phyloP scores from a whole-genome alignment of 176 grass and related monocot species.

The Eleusine coracana region DNA sequence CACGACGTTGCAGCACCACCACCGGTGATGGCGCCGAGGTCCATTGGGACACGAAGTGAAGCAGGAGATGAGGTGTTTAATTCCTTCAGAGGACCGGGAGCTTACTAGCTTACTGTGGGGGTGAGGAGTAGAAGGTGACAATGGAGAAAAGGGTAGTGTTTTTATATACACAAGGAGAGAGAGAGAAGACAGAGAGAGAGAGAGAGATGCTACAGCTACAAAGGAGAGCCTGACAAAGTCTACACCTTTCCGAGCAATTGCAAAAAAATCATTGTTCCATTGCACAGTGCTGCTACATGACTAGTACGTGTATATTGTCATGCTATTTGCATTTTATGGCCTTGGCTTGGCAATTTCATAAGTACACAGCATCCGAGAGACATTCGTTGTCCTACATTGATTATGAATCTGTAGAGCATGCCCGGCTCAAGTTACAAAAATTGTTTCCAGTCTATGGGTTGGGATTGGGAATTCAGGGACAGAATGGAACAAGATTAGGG shows the following conservation, averaged over 20 bases:
- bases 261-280: constrained; percentile 28
- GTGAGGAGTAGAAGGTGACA: constrained; percentile 34
- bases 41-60: constrained; percentile 26
- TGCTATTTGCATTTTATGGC: constrained; percentile 2
- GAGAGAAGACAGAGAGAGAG: too few relatives aligned
- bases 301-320: constrained; percentile 24
- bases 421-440: not conserved
- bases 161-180: constrained; percentile 37
- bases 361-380: not conserved
- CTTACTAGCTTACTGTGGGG: not conserved
- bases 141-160: constrained; percentile 40
- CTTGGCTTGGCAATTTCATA: constrained; percentile 19
- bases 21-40: not conserved
- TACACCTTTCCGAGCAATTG: constrained; percentile 36
- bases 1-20: not conserved
- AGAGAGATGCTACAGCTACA: not conserved
- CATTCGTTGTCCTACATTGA: constrained; percentile 3
- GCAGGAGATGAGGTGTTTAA: constrained; percentile 14
- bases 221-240: not conserved
- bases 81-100: constrained; percentile 4
- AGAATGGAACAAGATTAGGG: constrained; percentile 8
- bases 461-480: not conserved
- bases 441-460: not conserved
- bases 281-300: constrained; percentile 24
- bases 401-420: not conserved